A percentile compares a stretch with the other conserved stretches of the same genome.
Conservation (phyloP, 2,329 filamentous ascomycete genomes). For the Ascosphaera aggregata region DNA sequence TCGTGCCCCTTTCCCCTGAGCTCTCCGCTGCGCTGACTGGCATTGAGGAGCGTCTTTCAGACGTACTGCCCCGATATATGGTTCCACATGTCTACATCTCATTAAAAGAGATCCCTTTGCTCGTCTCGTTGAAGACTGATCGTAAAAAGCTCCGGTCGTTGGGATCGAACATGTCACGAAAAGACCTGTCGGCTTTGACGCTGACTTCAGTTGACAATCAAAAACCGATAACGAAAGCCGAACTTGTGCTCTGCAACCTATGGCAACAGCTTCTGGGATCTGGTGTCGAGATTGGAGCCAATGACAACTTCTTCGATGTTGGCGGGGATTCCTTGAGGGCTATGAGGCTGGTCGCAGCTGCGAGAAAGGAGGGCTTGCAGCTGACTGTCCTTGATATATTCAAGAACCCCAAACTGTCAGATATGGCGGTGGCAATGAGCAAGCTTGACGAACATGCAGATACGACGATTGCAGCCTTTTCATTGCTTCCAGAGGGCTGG, state of each 20-base stretch:
- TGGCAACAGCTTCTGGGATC: constrained; percentile 12
- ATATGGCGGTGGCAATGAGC: constrained; percentile 10
- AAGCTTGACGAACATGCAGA: background rate
- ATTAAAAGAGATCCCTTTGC: constrained; percentile 14
- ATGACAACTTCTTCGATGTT: constrained; percentile 9
- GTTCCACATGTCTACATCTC: constrained; percentile 17
- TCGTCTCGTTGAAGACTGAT: constrained; percentile 16
- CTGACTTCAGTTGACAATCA: constrained; percentile 2
- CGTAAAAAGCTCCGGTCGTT: constrained; percentile 11
- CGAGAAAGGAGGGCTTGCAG: constrained; percentile 5
- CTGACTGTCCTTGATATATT: constrained; percentile 11
- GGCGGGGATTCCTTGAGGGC: constrained; percentile 11
- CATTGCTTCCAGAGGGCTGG: constrained; percentile 4
- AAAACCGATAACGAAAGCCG: constrained; percentile 9
- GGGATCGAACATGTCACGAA: constrained; percentile 8
- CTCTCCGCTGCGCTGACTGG: constrained; percentile 12
- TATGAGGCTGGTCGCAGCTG: constrained; percentile 10
- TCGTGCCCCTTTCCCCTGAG: constrained; percentile 10
- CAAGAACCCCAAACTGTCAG: constrained; percentile 13
- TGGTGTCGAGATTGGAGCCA: constrained; percentile 4
- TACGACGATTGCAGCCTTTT: constrained; percentile 5
- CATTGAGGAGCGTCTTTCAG: constrained; percentile 15
- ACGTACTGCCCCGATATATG: constrained; percentile 18
- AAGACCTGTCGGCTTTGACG: constrained; percentile 5
- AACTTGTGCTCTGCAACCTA: constrained; percentile 11